Conservation (phyloP, 306 rosid species). For the Biancaea sappan region DNA sequence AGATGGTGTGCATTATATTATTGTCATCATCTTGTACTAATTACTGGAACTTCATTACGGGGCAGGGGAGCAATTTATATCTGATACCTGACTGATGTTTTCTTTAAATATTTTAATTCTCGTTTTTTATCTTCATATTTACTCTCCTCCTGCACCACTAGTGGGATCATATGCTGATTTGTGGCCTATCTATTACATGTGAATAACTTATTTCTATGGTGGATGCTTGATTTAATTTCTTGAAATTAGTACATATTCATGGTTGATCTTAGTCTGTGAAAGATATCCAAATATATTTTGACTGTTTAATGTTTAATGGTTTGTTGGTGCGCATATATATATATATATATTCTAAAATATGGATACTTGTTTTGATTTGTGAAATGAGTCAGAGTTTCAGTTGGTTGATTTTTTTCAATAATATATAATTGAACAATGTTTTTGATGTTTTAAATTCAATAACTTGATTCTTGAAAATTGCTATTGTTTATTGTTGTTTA, state of each 20-base stretch:
- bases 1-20: neutral
- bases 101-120: neutral
- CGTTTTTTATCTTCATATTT: constrained; percentile 6
- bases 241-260: neutral
- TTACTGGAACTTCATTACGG: neutral
- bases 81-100: neutral
- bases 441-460: neutral
- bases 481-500: neutral
- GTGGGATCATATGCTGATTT: constrained; percentile 3
- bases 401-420: neutral
- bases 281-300: neutral
- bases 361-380: neutral
- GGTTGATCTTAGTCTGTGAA: neutral
- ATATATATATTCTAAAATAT: neutral
- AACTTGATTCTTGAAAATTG: neutral
- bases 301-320: neutral
- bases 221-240: neutral
- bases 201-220: neutral
- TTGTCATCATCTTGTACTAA: neutral
- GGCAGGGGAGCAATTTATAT: neutral
- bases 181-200: neutral
- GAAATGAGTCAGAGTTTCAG: neutral
- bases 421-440: neutral
- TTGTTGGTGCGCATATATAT: neutral
- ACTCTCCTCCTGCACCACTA: neutral